Evolutionary conservation across 352 stramenopile genomes (phyloP), one percentile per base, ranked within the genome.

Genomic region (Pythium grandisporangium): DNA sequence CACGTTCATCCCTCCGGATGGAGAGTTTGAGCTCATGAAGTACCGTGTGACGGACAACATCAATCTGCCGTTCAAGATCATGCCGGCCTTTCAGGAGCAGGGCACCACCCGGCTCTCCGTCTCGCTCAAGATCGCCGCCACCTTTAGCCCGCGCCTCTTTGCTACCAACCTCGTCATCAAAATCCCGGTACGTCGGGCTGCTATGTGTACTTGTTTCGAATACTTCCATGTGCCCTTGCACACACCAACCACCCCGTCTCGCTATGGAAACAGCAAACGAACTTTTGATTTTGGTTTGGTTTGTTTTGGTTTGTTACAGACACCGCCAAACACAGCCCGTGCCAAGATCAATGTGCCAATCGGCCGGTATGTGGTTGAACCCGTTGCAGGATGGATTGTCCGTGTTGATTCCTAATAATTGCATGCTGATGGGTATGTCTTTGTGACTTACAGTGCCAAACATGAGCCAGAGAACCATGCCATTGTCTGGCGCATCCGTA

Each of bases 21-120:
- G 96, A 34, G 95, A 99, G 70, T 99, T 99, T 58, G 95, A 99
- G 67, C 70, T 99, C 36, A 99, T 99, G 96, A 93, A 95, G 65
- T 97, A 97, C 63, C 85, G 90, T 25, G 91, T 98, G 38, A 97
- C 87, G 7, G 95, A 98, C 66, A 98, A 98, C 65, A 96, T 99
- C 48, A 97, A 98, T 61, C 51, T 98, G 34, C 95, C 95, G n/a
- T 98, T 99, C 65, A 85, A 95, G 57, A 91, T 99, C 51, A 97
- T 98, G 69, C 93, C 96, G 14, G 91, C 95, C 29, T 95, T 98
- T 40, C 90, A 98, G 66, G 95, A 99, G 71, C 84, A 97, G 55
- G 72, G 71, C 47, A 84, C 76, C 6, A 89, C 76, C 17, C 70
- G 76, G 12, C 65, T 89, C 33, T 85, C 76, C 8, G 66, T 89